A percentile compares a stretch with the other conserved stretches of the same genome.
Evolutionary conservation across 495 filamentous ascomycete genomes (phyloP).

Genomic region (Haplographium delicatum): DNA sequence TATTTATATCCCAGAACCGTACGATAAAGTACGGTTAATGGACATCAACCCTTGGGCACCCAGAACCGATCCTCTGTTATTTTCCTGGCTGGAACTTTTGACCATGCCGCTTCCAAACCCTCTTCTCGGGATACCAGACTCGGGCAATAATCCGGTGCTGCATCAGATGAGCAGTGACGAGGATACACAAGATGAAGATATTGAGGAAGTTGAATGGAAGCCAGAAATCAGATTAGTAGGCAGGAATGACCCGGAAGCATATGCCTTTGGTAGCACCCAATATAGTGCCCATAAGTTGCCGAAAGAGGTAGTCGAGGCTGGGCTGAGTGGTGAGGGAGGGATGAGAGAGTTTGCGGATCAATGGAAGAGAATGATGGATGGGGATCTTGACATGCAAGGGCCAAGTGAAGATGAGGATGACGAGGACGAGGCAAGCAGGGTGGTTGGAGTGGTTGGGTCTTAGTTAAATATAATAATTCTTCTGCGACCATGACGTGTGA

Average conservation of each 20-base stretch:
- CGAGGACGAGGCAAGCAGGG: conserved; percentile 20
- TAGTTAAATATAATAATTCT: no score
- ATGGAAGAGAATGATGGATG: conserved; percentile 74
- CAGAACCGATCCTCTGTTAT: conserved; percentile 82
- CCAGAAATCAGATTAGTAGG: conserved; percentile 80
- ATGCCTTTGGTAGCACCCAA: conserved; percentile 74
- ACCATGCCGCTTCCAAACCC: conserved; percentile 54
- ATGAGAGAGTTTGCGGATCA: conserved; percentile 81
- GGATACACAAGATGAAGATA: conserved; percentile 34
- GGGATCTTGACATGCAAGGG: conserved; percentile 37
- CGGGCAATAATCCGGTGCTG: conserved; percentile 10
- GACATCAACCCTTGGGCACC: conserved; percentile 96
- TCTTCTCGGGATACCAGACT: conserved; percentile 34
- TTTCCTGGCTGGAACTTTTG: conserved; percentile 86
- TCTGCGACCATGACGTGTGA: no score
- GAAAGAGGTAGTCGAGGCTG: conserved; percentile 89
- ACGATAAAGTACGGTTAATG: conserved; percentile 74
- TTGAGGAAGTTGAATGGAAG: conserved; percentile 52
- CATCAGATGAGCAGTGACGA: conserved; percentile 31
- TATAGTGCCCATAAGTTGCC: conserved; percentile 96
- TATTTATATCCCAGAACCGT: conserved; percentile 78
- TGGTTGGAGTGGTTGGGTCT: not conserved
- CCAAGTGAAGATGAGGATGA: conserved; percentile 41
- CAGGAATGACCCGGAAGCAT: conserved; percentile 79
- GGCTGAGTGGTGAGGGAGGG: conserved; percentile 62